These are phyloP conservation scores for Cicer chorassanicum DNA, from an alignment of 306 rosid species.

Conservation along the genomic window DNA sequence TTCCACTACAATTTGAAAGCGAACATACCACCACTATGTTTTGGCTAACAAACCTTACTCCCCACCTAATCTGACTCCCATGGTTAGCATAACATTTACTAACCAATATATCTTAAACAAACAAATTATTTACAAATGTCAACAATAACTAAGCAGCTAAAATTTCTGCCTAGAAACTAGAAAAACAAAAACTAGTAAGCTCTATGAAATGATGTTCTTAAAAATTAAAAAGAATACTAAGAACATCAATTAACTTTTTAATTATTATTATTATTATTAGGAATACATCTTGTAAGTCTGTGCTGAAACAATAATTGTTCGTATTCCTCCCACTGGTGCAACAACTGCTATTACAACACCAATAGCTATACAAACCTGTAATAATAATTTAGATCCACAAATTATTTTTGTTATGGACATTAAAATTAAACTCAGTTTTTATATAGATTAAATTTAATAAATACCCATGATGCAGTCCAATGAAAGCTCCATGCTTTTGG, in stretches of 20 bases:
- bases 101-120: neutral
- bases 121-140: slow-evolving; percentile 2
- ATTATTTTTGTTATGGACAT: neutral
- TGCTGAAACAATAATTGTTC: slow-evolving; percentile 57
- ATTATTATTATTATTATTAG: slow-evolving; percentile 7
- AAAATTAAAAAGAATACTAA: neutral
- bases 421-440: neutral
- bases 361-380: slow-evolving; percentile 41
- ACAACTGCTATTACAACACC: slow-evolving; percentile 47
- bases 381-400: neutral
- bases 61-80: neutral
- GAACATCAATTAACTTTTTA: neutral
- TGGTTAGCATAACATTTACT: slow-evolving; percentile 5
- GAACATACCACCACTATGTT: neutral
- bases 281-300: slow-evolving; percentile 57
- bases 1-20: neutral
- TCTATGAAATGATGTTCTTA: slow-evolving; percentile 27
- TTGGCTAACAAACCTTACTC: neutral
- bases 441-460: neutral
- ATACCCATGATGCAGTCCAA: slow-evolving; percentile 58
- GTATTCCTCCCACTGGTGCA: slow-evolving; percentile 70
- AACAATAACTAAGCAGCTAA: slow-evolving; percentile 8
- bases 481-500: slow-evolving; percentile 55
- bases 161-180: slow-evolving; percentile 23
- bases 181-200: slow-evolving; percentile 1